Evolutionary conservation across 2,329 filamentous ascomycete species (phyloP), one percentile per base, ranked within the genome.

Genomic region (Pseudodiploospora longispora): DNA sequence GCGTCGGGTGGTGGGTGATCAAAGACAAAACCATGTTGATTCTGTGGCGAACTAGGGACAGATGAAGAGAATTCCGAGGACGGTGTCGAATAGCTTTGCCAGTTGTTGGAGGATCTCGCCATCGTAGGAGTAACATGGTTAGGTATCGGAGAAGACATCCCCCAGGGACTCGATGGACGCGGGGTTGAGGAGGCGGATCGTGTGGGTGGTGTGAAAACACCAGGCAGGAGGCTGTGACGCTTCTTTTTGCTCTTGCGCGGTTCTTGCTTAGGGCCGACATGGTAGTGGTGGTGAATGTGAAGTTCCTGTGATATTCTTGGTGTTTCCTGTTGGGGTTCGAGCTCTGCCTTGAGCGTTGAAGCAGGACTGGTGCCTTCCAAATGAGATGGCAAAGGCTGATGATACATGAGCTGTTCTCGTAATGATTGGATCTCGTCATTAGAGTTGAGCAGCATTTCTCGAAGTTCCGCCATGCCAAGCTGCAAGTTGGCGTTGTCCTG

Each of bases 401-500:
- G 88, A 38, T 80, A 76, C 48, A 84, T 64, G 28, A 97, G 71
- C 61, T 95, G 87, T 49, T 95, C 87, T 28, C 91, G 76, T 19
- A 98, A 67, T 36, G 77, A 78, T 60, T 95, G 88, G 3, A 97
- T 93, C 65, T 98, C 91, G 55, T 95, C 87, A 57, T 97, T 95
- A 3, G 91, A 95, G 59, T 80, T 89, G 56, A 88, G 77, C 27
- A 98, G 74, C 80, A 98, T 83, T 60, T 95, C 90, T 12, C 90
- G 78, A 39, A 98, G 69, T 67, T 98, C 93, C 42, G 90, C 80
- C 47, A 97, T 94, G 10, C 89, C 89, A 50, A 93, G 76, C 62
- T 98, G 93, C 37, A 98, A 70, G 54, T 88, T 95, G 7, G 90
- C 88, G 59, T 98, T 98, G 62, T 98, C 93, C 57, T 95, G 84